Percentiles rank a stretch among this genome's conserved stretches.
Evolutionary conservation across 1,284 basidiomycete genomes (phyloP).

Genomic region (Trametes hirsuta): DNA sequence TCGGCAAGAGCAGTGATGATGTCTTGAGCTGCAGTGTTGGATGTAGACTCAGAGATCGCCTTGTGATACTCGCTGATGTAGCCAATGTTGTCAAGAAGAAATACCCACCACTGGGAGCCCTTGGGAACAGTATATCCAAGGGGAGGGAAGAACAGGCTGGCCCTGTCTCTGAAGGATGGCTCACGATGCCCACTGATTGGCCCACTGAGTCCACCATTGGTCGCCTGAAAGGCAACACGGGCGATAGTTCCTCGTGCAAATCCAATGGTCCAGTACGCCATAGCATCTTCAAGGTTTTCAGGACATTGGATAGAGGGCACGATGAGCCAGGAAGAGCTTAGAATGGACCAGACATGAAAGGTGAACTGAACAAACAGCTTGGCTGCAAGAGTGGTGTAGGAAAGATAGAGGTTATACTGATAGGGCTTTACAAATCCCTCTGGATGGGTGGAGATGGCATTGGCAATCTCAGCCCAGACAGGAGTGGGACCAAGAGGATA

Average conservation of each 20-base stretch:
- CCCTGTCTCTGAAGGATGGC: not conserved
- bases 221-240: not conserved
- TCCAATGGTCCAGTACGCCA: not conserved
- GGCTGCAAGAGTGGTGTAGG: not conserved
- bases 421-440: not conserved
- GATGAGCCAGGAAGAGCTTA: not conserved
- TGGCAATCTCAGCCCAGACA: not conserved
- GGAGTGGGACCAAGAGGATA: not conserved
- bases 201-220: not conserved
- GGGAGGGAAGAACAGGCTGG: not conserved
- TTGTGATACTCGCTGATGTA: not conserved
- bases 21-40: not conserved
- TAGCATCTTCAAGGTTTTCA: not conserved
- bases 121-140: not conserved
- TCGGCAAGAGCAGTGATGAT: not conserved
- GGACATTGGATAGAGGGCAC: not conserved
- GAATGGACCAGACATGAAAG: not conserved
- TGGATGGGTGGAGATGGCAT: not conserved
- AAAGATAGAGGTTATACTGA: not conserved
- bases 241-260: not conserved
- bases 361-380: not conserved
- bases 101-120: not conserved
- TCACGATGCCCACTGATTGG: not conserved
- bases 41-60: not conserved
- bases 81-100: not conserved